These are phyloP conservation scores for Kwoniella dendrophila DNA, from an alignment of 768 basidiomycete species.

Conservation along the genomic window DNA sequence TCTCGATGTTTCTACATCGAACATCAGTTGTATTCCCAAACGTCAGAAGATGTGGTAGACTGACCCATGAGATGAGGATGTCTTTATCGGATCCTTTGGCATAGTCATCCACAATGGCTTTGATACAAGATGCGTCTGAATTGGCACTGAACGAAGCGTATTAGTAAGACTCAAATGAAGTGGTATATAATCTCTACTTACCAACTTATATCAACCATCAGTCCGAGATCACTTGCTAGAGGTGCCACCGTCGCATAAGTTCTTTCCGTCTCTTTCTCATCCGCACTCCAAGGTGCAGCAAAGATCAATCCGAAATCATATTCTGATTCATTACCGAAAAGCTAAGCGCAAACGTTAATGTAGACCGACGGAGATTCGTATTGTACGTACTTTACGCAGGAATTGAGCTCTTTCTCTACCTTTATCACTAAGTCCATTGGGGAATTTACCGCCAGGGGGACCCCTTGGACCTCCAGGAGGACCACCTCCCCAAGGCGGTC, in stretches of 20 bases:
- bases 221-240: conserved; percentile 26
- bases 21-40: not conserved
- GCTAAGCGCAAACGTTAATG: conserved; percentile 11
- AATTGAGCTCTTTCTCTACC: conserved; percentile 32
- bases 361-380: not conserved
- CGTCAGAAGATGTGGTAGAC: not conserved
- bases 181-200: conserved; percentile 15
- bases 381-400: conserved; percentile 22
- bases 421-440: conserved; percentile 31
- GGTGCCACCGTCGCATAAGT: conserved; percentile 41
- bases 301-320: conserved; percentile 37
- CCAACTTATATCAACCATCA: conserved; percentile 31
- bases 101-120: conserved; percentile 16
- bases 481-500: conserved; percentile 14
- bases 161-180: not conserved
- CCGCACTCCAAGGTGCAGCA: conserved; percentile 29
- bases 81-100: conserved; percentile 17
- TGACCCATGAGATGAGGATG: conserved; percentile 35
- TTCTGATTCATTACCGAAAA: conserved; percentile 34
- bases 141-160: conserved; percentile 21
- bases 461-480: not conserved
- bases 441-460: conserved; percentile 10
- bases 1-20: conserved; percentile 36
- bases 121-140: conserved; percentile 23
- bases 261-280: conserved; percentile 28